A percentile compares a stretch with the other conserved stretches of the same genome.
Conservation (phyloP, 352 stramenopile genomes). For the Phytophthora macrochlamydospora region DNA sequence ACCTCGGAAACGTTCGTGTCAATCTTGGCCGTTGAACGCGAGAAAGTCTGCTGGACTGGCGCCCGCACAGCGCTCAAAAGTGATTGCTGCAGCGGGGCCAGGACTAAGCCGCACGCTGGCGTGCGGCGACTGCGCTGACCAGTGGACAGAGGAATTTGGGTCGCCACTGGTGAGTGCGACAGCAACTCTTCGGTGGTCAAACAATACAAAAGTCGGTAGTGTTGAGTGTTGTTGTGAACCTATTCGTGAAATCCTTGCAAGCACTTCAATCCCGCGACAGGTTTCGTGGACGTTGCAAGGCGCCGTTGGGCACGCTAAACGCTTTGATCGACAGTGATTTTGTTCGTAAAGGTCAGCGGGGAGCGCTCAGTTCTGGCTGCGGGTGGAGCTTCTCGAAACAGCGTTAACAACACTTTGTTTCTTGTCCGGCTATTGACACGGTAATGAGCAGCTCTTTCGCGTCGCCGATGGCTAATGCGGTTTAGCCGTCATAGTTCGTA, state of each 20-base stretch:
- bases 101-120: conserved; percentile 13
- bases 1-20: conserved; percentile 11
- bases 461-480: conserved; percentile 10
- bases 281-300: too few species aligned
- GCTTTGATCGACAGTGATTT: too few species aligned
- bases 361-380: too few species aligned
- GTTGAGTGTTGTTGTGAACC: too few species aligned
- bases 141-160: conserved; percentile 23
- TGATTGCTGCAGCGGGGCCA: conserved; percentile 1
- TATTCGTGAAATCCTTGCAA: too few species aligned
- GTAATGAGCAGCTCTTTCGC: too few species aligned
- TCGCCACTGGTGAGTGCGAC: conserved; percentile 1
- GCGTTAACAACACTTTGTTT: not conserved
- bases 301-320: too few species aligned
- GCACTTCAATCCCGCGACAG: too few species aligned
- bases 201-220: not conserved
- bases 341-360: too few species aligned
- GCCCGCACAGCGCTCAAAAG: not conserved
- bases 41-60: not conserved
- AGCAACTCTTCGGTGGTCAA: not conserved
- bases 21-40: not conserved
- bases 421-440: not conserved
- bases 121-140: conserved; percentile 21
- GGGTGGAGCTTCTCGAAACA: not conserved
- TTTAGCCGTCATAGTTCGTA: too few species aligned